Conservation (phyloP, 2,329 filamentous ascomycete genomes). For the Zalaria sp. region DNA sequence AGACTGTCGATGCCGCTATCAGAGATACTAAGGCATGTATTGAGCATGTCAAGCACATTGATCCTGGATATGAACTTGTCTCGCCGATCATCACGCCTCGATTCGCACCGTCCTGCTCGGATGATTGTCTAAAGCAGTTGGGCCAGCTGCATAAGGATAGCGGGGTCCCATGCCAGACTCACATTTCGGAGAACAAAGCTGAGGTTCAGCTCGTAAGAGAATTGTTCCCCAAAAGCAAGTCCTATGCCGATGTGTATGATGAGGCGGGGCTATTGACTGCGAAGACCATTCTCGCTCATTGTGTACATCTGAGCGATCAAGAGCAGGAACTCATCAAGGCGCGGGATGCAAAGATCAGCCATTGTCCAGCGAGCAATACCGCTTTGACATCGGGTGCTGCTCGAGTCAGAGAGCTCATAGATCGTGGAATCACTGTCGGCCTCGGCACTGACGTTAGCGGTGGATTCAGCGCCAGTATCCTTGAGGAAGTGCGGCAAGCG, state of each 20-base stretch:
- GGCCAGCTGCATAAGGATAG: slow-evolving; percentile 50
- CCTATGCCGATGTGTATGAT: slow-evolving; percentile 74
- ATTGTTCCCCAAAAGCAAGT: slow-evolving; percentile 49
- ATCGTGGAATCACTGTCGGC: slow-evolving; percentile 63
- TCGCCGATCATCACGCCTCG: slow-evolving; percentile 66
- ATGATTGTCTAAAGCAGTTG: slow-evolving; percentile 44
- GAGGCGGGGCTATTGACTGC: slow-evolving; percentile 50
- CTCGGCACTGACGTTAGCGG: slow-evolving; percentile 86
- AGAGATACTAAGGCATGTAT: slow-evolving; percentile 28
- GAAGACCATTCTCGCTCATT: slow-evolving; percentile 74
- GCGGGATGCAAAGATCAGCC: slow-evolving; percentile 54
- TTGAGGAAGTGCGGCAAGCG: slow-evolving; percentile 74
- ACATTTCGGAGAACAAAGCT: slow-evolving; percentile 68
- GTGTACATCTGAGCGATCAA: slow-evolving; percentile 54
- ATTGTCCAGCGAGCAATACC: slow-evolving; percentile 81
- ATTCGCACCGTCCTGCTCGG: slow-evolving; percentile 43
- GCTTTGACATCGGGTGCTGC: slow-evolving; percentile 68
- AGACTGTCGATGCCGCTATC: slow-evolving; percentile 47
- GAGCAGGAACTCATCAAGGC: slow-evolving; percentile 53
- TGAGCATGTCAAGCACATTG: slow-evolving; percentile 49
- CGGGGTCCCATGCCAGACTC: slow-evolving; percentile 65
- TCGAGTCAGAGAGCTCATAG: slow-evolving; percentile 58
- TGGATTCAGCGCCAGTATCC: slow-evolving; percentile 67
- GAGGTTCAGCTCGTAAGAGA: slow-evolving; percentile 59
- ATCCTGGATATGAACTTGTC: slow-evolving; percentile 51